These are phyloP conservation scores for Candida labiduridarum DNA, from an alignment of 1,139 yeast genomes.

Conservation along the genomic window DNA sequence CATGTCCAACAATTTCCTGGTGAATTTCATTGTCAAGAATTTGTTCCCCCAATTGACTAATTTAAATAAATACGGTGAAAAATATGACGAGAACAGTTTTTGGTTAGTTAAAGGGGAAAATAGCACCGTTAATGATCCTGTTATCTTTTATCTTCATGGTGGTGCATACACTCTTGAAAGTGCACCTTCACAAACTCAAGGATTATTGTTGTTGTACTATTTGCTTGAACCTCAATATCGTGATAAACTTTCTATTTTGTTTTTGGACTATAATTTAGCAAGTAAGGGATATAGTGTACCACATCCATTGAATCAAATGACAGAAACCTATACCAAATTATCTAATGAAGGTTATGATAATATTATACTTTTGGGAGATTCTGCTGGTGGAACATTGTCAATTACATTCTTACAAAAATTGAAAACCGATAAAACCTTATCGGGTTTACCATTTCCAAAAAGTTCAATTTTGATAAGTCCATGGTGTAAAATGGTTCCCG, in stretches of 20 bases:
- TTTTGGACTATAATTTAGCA: constrained; percentile 43
- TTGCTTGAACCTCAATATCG: constrained; percentile 31
- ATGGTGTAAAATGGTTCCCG: constrained; percentile 31
- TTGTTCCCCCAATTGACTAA: constrained; percentile 11
- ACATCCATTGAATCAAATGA: constrained; percentile 37
- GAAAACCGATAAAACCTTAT: constrained; percentile 15
- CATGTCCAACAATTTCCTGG: constrained; percentile 5
- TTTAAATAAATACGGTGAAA: constrained; percentile 36
- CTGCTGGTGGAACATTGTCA: constrained; percentile 46
- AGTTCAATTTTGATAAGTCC: constrained; percentile 41
- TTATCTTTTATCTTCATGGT: constrained; percentile 45
- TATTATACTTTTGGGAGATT: constrained; percentile 40
- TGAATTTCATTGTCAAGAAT: constrained; percentile 10
- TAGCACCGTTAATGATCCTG: constrained; percentile 30
- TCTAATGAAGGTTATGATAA: constrained; percentile 28
- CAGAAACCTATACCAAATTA: constrained; percentile 31
- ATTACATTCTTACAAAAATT: constrained; percentile 32
- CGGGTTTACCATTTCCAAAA: constrained; percentile 28
- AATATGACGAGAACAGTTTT: constrained; percentile 33
- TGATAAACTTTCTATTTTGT: constrained; percentile 30
- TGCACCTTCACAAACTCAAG: constrained; percentile 33
- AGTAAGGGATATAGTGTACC: constrained; percentile 36
- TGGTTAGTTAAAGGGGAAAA: constrained; percentile 40
- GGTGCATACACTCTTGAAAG: constrained; percentile 46
- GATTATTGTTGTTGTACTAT: constrained; percentile 31